Evolutionary conservation across 2,329 filamentous ascomycete genomes (phyloP).

Genomic region (Xylariaceae sp.): DNA sequence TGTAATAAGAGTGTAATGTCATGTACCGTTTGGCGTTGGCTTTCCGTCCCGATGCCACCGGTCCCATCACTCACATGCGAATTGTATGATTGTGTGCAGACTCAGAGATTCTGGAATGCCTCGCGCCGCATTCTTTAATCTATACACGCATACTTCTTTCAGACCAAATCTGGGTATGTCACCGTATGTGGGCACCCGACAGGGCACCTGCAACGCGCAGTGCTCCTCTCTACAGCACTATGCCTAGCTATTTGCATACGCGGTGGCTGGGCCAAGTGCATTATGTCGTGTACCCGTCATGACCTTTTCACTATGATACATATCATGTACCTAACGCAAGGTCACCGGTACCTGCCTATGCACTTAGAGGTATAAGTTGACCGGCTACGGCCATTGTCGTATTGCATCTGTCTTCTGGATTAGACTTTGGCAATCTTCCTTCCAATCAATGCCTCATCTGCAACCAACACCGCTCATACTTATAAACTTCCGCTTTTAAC

Average conservation of each 20-base stretch:
- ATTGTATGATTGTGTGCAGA: too few relatives aligned
- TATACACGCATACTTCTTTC: neutral
- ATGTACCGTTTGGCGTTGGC: too few relatives aligned
- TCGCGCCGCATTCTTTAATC: neutral
- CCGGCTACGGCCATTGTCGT: neutral
- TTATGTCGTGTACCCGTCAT: too few relatives aligned
- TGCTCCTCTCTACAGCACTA: too few relatives aligned
- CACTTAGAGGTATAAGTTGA: neutral
- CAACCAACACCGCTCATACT: neutral
- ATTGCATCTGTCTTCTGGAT: neutral
- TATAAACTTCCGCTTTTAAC: neutral
- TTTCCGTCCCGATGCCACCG: too few relatives aligned
- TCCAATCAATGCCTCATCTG: neutral
- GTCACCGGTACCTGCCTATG: neutral
- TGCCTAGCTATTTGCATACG: too few relatives aligned
- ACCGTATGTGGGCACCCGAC: neutral
- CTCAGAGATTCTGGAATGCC: neutral
- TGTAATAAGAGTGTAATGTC: too few relatives aligned
- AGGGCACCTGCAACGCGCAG: neutral
- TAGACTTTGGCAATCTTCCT: neutral
- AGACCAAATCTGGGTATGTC: neutral
- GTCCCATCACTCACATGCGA: too few relatives aligned
- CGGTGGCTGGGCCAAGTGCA: too few relatives aligned
- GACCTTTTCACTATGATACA: neutral
- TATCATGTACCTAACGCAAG: neutral